Conservation (phyloP, 768 basidiomycete genomes). For the Lactarius sp. region DNA sequence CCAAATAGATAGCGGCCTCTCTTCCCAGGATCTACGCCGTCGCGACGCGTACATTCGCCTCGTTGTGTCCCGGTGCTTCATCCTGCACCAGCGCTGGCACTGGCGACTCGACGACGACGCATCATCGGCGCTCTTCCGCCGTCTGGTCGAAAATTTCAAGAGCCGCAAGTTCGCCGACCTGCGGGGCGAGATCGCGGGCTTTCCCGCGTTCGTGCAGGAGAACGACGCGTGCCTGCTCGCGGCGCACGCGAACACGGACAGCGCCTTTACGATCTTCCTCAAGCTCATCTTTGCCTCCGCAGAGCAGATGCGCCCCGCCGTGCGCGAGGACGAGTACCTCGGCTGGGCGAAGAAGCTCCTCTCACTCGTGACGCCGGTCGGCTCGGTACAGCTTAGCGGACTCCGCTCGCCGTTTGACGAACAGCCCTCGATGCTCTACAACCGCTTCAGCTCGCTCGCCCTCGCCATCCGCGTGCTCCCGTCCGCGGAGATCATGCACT, state of each 20-base stretch:
- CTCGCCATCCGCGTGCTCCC: conserved; percentile 68
- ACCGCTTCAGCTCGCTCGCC: conserved; percentile 71
- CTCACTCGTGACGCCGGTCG: conserved; percentile 66
- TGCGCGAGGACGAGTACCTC: conserved; percentile 32
- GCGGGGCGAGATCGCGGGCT: conserved; percentile 53
- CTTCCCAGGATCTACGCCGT: conserved; percentile 39
- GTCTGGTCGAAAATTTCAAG: conserved; percentile 67
- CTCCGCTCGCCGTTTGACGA: conserved; percentile 44
- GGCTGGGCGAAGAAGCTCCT: conserved; percentile 61
- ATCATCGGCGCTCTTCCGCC: conserved; percentile 53
- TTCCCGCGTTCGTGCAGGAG: too few species aligned
- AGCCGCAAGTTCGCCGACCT: conserved; percentile 74
- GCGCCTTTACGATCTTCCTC: conserved; percentile 72
- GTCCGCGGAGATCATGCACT: conserved; percentile 38
- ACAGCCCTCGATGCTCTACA: conserved; percentile 76
- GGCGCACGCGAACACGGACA: too few species aligned
- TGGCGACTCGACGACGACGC: conserved; percentile 62
- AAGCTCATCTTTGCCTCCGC: conserved; percentile 73
- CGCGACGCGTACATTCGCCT: conserved; percentile 69
- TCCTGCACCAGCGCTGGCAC: conserved; percentile 60
- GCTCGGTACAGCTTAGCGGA: too few species aligned
- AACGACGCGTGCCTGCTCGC: too few species aligned
- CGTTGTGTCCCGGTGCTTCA: conserved; percentile 64
- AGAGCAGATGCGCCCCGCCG: conserved; percentile 33
- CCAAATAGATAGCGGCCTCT: conserved; percentile 38